Percentiles rank a stretch among this genome's conserved stretches.
Conservation (phyloP, 805 yeast species). For the Groenewaldozyma tartarivorans region DNA sequence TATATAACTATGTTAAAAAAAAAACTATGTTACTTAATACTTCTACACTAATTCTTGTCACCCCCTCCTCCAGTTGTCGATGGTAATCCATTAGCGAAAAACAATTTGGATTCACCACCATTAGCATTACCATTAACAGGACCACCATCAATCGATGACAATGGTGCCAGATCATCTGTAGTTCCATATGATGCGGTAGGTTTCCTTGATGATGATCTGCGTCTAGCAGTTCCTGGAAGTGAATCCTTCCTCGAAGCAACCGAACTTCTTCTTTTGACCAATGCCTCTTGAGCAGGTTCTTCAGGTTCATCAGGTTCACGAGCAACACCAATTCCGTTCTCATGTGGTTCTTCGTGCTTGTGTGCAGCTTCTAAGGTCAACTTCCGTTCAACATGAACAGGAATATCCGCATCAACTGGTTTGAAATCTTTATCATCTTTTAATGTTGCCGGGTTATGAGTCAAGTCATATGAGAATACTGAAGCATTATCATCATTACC, state of each 20-base stretch:
- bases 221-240: not conserved
- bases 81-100: slow-evolving; percentile 28
- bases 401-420: slow-evolving; percentile 22
- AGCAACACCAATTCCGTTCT: slow-evolving; percentile 26
- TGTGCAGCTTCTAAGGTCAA: slow-evolving; percentile 24
- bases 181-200: slow-evolving; percentile 28
- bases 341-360: slow-evolving; percentile 22
- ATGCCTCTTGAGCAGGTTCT: slow-evolving; percentile 13
- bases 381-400: slow-evolving; percentile 26
- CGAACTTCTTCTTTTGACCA: slow-evolving; percentile 21
- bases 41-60: slow-evolving; percentile 1
- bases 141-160: slow-evolving; percentile 15
- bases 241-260: slow-evolving; percentile 16
- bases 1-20: not conserved
- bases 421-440: slow-evolving; percentile 23
- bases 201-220: slow-evolving; percentile 19
- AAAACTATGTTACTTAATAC: not conserved
- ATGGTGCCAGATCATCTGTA: slow-evolving; percentile 23
- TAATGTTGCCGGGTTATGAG: slow-evolving; percentile 21
- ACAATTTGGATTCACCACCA: slow-evolving; percentile 15
- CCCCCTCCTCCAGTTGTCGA: slow-evolving; percentile 22
- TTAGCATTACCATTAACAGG: slow-evolving; percentile 5
- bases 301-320: slow-evolving; percentile 21
- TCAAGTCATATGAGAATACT: slow-evolving; percentile 27
- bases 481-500: slow-evolving; percentile 18